Base-by-base conservation (phyloP, 805 yeast species). In the Teunomyces funiuensis region DNA sequence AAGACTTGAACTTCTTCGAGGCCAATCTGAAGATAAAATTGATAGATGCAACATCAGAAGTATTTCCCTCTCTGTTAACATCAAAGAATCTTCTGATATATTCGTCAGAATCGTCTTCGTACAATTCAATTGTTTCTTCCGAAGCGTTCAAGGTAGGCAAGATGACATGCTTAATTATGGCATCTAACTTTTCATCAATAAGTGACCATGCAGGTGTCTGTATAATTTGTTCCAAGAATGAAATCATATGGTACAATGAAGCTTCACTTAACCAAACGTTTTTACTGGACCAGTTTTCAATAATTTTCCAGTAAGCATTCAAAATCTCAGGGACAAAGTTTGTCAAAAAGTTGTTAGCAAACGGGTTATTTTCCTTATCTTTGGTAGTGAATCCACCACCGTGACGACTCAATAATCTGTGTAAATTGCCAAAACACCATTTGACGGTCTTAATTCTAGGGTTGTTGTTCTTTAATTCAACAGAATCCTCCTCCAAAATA, bases 41-140 rank as follows among this genome's bases (percentile, higher is more conserved):
- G 38, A 70, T 66, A 5, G 79, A 68, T 1, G 80, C 80, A 26
- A 71, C 67, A 46, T 75, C 80, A 4, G 80, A 66, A 23, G 74
- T 73, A 28, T 68, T 71, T 23, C 63, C 61, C 42, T 74, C 80
- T 42, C 74, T 62, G 49, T 69, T 71, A 31, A 80, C 65, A 58
- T 71, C 74, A 43, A 69, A 70, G 42, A 57, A 71, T 41, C 74
- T 53, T 54, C 75, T 58, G 43, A 68, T 60, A 45, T 71, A 71
- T 46, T 71, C 76, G 33, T 71, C 75, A 4, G 73, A 69, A 33
- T 71, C 75, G 45, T 69, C 74, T 49, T 71, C 73, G 44, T 69
- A 71, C 39, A 71, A 52, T 46, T 69, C 75, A 26, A 71, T 54
- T 6, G 71, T 62, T 41, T 58, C 65, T 15, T 58, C 63, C 9